These are phyloP conservation scores for Phytopythium ostracodes DNA, from an alignment of 352 stramenopile genomes.

Conservation along the genomic window DNA sequence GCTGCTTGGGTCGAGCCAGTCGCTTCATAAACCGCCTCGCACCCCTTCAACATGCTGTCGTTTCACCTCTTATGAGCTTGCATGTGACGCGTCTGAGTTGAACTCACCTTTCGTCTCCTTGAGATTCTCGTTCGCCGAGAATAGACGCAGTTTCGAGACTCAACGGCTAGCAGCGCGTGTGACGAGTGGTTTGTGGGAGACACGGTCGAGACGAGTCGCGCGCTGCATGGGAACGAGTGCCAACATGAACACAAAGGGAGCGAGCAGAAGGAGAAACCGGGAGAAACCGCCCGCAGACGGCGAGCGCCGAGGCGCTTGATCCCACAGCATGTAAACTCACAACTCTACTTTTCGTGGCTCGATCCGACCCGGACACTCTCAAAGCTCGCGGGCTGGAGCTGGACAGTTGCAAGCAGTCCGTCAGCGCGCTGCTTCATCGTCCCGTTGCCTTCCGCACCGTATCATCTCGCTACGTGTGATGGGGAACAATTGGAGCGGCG, in stretches of 20 bases:
- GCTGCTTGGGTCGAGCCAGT: not conserved
- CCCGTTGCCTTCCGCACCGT: not conserved
- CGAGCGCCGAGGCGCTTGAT: not conserved
- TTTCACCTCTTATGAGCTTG: not conserved
- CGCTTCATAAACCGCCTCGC: not conserved
- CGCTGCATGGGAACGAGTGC: not conserved
- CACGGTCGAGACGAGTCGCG: not conserved
- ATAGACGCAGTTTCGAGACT: not conserved
- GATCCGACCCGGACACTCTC: not conserved
- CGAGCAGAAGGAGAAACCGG: not conserved
- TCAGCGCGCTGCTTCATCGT: not conserved
- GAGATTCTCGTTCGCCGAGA: not conserved
- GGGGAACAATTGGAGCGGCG: not conserved
- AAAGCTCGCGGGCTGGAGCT: not conserved
- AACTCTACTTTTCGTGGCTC: not conserved
- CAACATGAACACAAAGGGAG: not conserved
- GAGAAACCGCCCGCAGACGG: too few species aligned
- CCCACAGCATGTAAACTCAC: not conserved
- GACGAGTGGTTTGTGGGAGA: not conserved
- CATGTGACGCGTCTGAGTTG: not conserved
- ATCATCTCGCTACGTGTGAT: not conserved
- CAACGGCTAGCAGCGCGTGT: not conserved
- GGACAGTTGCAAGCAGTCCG: too few species aligned
- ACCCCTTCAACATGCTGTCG: not conserved
- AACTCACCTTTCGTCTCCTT: not conserved